A percentile compares a stretch with the other conserved stretches of the same genome.
Evolutionary conservation across 1,139 yeast genomes (phyloP).

Genomic region (Lodderomyces theae): DNA sequence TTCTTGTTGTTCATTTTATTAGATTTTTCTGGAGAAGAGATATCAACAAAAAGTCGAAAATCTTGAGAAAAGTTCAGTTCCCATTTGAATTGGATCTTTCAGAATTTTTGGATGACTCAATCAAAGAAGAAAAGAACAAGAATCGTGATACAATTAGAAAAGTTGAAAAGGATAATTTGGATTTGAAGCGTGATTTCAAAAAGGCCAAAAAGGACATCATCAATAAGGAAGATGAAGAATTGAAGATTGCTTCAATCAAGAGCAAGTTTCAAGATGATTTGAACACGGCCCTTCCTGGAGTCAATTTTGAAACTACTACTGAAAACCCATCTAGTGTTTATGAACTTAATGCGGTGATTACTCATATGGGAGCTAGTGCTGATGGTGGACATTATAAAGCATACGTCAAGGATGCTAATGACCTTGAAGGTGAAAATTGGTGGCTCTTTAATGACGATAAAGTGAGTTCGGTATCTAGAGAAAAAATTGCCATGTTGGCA

Average conservation of each 20-base stretch:
- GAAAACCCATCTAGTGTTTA: slow-evolving; percentile 89
- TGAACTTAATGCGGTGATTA: slow-evolving; percentile 76
- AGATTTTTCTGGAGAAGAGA: slow-evolving; percentile 96
- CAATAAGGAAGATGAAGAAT: slow-evolving; percentile 42
- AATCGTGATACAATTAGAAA: slow-evolving; percentile 76
- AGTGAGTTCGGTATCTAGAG: slow-evolving; percentile 72
- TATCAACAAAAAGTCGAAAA: slow-evolving; percentile 85
- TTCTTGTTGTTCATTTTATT: slow-evolving; percentile 86
- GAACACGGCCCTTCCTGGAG: slow-evolving; percentile 35
- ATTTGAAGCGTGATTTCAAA: slow-evolving; percentile 71
- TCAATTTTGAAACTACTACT: slow-evolving; percentile 42
- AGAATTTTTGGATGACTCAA: slow-evolving; percentile 76
- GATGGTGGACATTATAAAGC: slow-evolving; percentile 98
- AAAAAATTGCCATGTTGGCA: slow-evolving; percentile 77
- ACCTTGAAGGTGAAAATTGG: slow-evolving; percentile 72
- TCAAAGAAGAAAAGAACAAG: slow-evolving; percentile 63
- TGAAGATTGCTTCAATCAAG: slow-evolving; percentile 45
- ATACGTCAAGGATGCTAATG: slow-evolving; percentile 70
- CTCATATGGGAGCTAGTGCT: slow-evolving; percentile 94
- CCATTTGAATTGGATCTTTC: slow-evolving; percentile 90
- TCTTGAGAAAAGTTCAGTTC: slow-evolving; percentile 87
- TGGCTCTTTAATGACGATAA: slow-evolving; percentile 94
- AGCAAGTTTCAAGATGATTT: slow-evolving; percentile 46
- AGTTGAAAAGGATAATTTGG: slow-evolving; percentile 73
- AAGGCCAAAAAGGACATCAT: slow-evolving; percentile 49